phyloP scores from a whole-genome alignment of 2,329 filamentous ascomycete genomes.

The Metarhizium guizhouense region DNA sequence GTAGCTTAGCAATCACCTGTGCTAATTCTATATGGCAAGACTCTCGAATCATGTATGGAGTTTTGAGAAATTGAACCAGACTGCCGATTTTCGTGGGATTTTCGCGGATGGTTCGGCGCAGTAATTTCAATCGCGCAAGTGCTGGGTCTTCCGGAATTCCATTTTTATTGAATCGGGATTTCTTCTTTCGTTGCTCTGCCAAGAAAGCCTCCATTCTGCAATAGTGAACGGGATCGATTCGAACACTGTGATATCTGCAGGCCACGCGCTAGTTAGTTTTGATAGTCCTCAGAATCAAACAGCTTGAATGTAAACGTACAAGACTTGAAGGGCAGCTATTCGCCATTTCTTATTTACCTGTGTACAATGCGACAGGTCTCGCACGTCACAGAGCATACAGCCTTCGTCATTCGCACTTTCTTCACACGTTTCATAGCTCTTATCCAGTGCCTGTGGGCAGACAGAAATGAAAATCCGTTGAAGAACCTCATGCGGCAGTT shows the following conservation, averaged over 20 bases:
- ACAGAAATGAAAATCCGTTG: conserved; percentile 71
- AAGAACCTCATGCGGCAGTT: conserved; percentile 61
- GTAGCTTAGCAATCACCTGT: conserved; percentile 73
- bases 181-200: conserved; percentile 67
- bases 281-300: not conserved
- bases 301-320: conserved; percentile 44
- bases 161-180: conserved; percentile 65
- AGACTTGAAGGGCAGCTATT: conserved; percentile 34
- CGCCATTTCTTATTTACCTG: conserved; percentile 68
- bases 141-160: conserved; percentile 75
- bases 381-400: conserved; percentile 90
- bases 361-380: conserved; percentile 75
- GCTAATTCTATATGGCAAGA: conserved; percentile 77
- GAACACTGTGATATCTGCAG: conserved; percentile 73
- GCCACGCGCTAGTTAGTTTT: not conserved
- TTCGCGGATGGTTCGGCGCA: conserved; percentile 75
- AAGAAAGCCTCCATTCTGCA: conserved; percentile 79
- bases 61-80: conserved; percentile 71
- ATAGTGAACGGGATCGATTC: conserved; percentile 91
- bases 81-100: conserved; percentile 59
- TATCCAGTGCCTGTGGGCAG: conserved; percentile 73
- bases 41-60: conserved; percentile 91
- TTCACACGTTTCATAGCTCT: conserved; percentile 75
- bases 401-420: conserved; percentile 67
- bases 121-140: conserved; percentile 63